Base-by-base conservation (phyloP, 257 asterid genomes). In the Solanum medicagineum region DNA sequence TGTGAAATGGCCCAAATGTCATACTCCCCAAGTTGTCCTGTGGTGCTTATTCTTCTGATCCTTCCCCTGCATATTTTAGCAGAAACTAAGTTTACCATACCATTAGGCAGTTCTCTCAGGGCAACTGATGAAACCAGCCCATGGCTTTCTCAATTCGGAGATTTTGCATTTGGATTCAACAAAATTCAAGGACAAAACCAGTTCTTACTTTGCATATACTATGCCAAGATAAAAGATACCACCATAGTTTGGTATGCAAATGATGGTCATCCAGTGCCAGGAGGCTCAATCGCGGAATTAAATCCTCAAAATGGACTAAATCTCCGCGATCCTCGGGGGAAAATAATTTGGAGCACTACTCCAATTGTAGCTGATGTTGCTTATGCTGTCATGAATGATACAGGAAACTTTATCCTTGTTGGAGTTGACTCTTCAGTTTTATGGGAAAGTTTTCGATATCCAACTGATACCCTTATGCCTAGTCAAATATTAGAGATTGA, bases 101-200 rank as follows among this genome's bases (percentile, higher is more conserved):
- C 84, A 1, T 57, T 87, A 3, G 92, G 94, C 70, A 36, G 88
- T 14, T 49, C 88, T 81, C 81, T 92, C 63, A 71, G 88, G 0
- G 95, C 97, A 8, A 73, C 81, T 2, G 85, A 63, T 5, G 81
- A 45, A 81, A 84, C 92, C 69, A 62, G 11, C 13, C 89, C 92
- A 73, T 92, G 95, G 93, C 92, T 85, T 9, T 93, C 95, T 3
- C 91, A 92, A 22, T 85, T 88, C 3, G 88, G 91, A 19, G 92
- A 93, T 32, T 93, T 88, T 36, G 97, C 94, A 0, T 91, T 92
- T 66, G 97, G 97, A 56, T 93, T 92, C 83, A 90, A 85, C 70
- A 88, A 74, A 75, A 92, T 90, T 59, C 88, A 13, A 40, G 81
- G 84, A n/a, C 63, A 10, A 2, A 65, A 85, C 22, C 84, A 54